Conservation (phyloP, 208 protist species). For the Leishmania aethiopica region DNA sequence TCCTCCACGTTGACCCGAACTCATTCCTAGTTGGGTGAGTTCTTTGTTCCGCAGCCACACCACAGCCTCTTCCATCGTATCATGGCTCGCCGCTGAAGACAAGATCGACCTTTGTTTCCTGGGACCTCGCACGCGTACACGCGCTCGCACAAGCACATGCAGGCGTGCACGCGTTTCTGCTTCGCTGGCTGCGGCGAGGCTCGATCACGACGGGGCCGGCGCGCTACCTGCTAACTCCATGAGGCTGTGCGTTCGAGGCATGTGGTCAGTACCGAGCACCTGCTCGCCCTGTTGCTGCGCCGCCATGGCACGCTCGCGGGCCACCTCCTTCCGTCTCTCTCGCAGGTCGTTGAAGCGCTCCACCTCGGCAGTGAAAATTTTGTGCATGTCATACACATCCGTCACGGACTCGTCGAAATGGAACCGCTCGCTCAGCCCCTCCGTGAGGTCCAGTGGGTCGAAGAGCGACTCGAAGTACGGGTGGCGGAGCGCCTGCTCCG, state of each 20-base stretch:
- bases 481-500: conserved; percentile 86
- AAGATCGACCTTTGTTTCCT: background rate
- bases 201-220: conserved; percentile 1
- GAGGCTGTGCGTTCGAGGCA: conserved; percentile 80
- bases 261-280: conserved; percentile 67
- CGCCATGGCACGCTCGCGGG: conserved; percentile 50
- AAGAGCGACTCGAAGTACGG: conserved; percentile 88
- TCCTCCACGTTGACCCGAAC: background rate
- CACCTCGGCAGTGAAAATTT: conserved; percentile 73
- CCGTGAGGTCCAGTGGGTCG: conserved; percentile 78
- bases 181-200: background rate
- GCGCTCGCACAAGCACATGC: background rate
- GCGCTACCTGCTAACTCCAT: conserved; percentile 79
- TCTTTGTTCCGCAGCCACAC: background rate
- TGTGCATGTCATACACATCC: conserved; percentile 75
- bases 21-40: background rate
- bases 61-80: background rate
- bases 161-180: background rate
- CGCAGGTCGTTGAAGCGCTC: conserved; percentile 68
- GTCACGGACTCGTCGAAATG: conserved; percentile 80
- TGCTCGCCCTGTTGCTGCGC: conserved; percentile 38
- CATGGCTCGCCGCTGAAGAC: background rate
- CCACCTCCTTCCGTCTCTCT: conserved; percentile 49
- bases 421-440: conserved; percentile 77
- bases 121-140: background rate